Conservation (phyloP, 139 green algal genomes). For the Volvox reticuliferus region DNA sequence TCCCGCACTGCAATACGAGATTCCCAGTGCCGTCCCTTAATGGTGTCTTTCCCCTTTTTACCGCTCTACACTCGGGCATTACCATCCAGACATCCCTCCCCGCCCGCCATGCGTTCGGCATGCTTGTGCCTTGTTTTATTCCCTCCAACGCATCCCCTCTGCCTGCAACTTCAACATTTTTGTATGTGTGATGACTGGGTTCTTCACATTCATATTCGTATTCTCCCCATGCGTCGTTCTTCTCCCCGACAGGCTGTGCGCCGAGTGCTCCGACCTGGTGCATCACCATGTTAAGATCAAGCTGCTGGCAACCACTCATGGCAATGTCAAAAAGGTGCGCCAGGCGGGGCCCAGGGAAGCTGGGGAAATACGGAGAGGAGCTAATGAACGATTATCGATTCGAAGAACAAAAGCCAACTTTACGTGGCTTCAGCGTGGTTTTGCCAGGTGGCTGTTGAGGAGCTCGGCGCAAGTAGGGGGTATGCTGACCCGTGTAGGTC, state of each 20-base stretch:
- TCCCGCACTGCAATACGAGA: no score
- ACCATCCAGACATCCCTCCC: no score
- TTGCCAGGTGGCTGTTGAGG: not conserved
- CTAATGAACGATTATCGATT: not conserved
- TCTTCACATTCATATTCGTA: not conserved
- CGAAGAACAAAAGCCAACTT: not conserved
- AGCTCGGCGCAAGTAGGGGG: not conserved
- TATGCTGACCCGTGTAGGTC: no score
- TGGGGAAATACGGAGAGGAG: not conserved
- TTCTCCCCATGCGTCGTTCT: not conserved
- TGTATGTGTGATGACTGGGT: no score
- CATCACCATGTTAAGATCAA: slow-evolving; percentile 86
- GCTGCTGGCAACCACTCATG: slow-evolving; percentile 74
- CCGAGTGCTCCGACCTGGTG: slow-evolving; percentile 79
- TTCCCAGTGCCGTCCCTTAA: no score
- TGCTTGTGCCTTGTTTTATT: no score
- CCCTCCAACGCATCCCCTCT: not conserved
- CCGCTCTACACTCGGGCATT: no score
- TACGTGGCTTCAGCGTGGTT: no score
- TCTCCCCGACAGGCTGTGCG: slow-evolving; percentile 68
- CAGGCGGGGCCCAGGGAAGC: not conserved
- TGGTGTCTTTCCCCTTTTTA: no score
- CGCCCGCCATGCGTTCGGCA: no score
- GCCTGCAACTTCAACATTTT: not conserved
- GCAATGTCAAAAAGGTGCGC: slow-evolving; percentile 74